Evolutionary conservation across 208 protist genomes (phyloP).

Genomic region (Tetramitus jugosus): DNA sequence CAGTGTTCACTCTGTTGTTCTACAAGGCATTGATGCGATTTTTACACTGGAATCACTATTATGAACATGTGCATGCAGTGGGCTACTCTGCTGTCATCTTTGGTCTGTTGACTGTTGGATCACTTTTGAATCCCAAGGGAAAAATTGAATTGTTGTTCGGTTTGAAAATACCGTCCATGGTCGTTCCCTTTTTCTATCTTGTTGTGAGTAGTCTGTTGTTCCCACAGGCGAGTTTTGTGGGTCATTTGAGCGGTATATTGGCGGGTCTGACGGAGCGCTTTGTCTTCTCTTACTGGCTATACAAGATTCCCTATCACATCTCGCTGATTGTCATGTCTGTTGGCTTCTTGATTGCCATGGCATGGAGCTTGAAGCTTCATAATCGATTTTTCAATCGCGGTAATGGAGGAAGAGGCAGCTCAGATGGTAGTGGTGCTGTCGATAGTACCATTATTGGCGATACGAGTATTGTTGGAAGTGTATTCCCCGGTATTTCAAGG

Average conservation of each 20-base stretch:
- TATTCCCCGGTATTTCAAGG: no score
- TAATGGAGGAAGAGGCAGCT: no score
- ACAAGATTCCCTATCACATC: background rate
- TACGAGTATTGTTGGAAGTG: no score
- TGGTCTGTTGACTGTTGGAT: slow-evolving; percentile 1
- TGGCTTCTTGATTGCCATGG: no score
- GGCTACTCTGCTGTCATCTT: slow-evolving; percentile 7
- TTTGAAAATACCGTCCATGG: background rate
- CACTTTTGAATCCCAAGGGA: background rate
- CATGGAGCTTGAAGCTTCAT: no score
- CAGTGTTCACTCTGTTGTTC: background rate
- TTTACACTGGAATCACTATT: no score
- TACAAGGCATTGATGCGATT: background rate
- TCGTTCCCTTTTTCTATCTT: background rate
- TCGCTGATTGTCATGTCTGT: no score
- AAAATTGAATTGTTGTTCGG: background rate
- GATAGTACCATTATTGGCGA: no score
- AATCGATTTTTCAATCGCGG: no score
- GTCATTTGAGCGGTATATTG: background rate
- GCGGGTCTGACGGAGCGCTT: background rate
- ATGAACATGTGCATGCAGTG: background rate
- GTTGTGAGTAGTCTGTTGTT: background rate
- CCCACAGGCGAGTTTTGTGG: slow-evolving; percentile 2
- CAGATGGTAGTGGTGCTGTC: no score
- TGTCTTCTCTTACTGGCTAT: background rate